Conservation (phyloP, 2,329 filamentous ascomycete genomes). For the Alternaria sp. region DNA sequence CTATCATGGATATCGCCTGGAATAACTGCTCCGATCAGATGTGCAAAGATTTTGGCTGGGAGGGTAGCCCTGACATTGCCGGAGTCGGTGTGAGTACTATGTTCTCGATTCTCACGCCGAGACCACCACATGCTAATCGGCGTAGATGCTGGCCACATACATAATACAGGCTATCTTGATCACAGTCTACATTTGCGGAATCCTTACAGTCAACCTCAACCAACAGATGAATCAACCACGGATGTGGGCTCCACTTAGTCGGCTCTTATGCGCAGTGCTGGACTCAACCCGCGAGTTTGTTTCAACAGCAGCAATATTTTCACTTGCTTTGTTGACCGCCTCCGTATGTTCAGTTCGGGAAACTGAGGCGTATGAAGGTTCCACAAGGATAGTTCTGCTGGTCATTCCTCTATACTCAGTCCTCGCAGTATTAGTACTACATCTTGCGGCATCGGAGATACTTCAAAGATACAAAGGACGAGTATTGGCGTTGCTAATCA, state of each 20-base stretch:
- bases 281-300: neutral
- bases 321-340: neutral
- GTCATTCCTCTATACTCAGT: neutral
- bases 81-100: neutral
- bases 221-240: rapidly evolving
- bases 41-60: no score
- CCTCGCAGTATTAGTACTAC: neutral
- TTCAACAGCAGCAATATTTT: neutral
- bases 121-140: neutral
- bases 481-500: neutral
- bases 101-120: no score
- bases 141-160: neutral
- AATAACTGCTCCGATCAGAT: no score
- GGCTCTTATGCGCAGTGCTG: no score
- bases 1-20: no score
- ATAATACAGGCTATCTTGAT: neutral
- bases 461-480: neutral
- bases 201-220: neutral
- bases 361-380: no score
- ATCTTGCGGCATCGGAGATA: neutral
- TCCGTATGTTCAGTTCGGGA: neutral
- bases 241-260: no score
- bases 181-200: neutral
- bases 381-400: neutral
- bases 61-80: neutral